Evolutionary conservation across 805 yeast species (phyloP).

Genomic region (Ogataea nonfermentans): DNA sequence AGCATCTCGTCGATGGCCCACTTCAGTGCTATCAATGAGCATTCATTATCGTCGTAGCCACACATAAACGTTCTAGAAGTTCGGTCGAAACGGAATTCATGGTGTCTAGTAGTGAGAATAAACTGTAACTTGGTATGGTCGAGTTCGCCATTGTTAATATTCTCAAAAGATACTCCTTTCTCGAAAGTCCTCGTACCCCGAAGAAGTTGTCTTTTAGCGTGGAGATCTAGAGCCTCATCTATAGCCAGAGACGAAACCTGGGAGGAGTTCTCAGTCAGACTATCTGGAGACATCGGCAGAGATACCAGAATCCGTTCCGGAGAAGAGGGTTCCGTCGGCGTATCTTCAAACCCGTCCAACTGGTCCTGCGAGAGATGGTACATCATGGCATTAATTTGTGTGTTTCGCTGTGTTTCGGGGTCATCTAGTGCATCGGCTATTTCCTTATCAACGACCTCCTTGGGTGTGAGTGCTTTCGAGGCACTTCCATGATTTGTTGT

Average conservation of each 20-base stretch:
- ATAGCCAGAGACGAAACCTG: conserved; percentile 2
- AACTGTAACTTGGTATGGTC: conserved; percentile 32
- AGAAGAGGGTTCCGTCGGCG: conserved; percentile 1
- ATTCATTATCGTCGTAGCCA: conserved; percentile 42
- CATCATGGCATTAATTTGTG: conserved; percentile 29
- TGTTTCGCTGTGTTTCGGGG: conserved; percentile 30
- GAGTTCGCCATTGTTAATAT: conserved; percentile 36
- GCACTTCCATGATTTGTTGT: neutral
- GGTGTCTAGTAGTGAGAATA: conserved; percentile 40
- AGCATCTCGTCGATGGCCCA: conserved; percentile 46
- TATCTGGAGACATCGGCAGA: conserved; percentile 14
- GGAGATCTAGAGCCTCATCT: conserved; percentile 4
- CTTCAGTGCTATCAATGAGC: conserved; percentile 41
- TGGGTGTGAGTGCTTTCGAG: neutral
- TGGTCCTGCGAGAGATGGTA: conserved; percentile 26
- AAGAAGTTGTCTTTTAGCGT: conserved; percentile 9
- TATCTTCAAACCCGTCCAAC: conserved; percentile 12
- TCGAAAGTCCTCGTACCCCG: conserved; percentile 20
- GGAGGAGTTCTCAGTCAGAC: conserved; percentile 2
- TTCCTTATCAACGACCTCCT: conserved; percentile 2
- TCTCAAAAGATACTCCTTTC: conserved; percentile 42
- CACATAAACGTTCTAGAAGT: conserved; percentile 43
- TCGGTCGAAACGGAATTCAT: conserved; percentile 34
- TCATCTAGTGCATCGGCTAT: conserved; percentile 15
- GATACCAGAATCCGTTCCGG: conserved; percentile 22